These are phyloP conservation scores for Ustanciosporium gigantosporum DNA, from an alignment of 1,284 basidiomycete species.

Conservation along the genomic window DNA sequence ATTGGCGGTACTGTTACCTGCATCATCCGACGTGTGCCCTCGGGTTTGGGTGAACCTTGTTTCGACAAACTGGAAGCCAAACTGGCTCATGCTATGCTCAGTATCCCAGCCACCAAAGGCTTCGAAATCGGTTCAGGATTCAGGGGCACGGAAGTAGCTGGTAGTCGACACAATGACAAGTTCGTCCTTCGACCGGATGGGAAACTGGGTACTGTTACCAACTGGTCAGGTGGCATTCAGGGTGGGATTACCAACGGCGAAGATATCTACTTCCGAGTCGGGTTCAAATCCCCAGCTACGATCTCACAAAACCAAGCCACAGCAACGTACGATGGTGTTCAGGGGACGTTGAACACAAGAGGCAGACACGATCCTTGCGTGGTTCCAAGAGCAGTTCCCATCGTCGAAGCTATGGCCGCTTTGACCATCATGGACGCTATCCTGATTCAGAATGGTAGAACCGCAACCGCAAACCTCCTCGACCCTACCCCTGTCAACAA, in stretches of 20 bases:
- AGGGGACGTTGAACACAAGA: conserved; percentile 82
- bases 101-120: conserved; percentile 96
- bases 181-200: conserved; percentile 76
- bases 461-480: conserved; percentile 22
- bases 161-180: conserved; percentile 89
- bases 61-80: conserved; percentile 99
- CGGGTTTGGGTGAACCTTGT: conserved; percentile 92
- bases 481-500: conserved; percentile 24
- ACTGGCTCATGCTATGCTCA: conserved; percentile 96
- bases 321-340: conserved; percentile 86
- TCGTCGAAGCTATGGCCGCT: conserved; percentile 97
- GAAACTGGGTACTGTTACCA: conserved; percentile 79
- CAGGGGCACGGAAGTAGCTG: conserved; percentile 90
- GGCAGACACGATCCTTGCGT: conserved; percentile 98
- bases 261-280: conserved; percentile 94
- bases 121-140: conserved; percentile 99
- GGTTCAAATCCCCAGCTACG: conserved; percentile 98
- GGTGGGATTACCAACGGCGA: conserved; percentile 98
- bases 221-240: conserved; percentile 97
- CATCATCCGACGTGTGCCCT: conserved; percentile 85
- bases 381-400: conserved; percentile 90
- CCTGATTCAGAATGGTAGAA: conserved; percentile 50
- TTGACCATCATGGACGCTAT: conserved; percentile 84
- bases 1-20: conserved; percentile 97
- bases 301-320: conserved; percentile 91